Evolutionary conservation across 2,329 filamentous ascomycete genomes (phyloP).

Genomic region (Ophiognomonia clavigignenti-juglandacearum): DNA sequence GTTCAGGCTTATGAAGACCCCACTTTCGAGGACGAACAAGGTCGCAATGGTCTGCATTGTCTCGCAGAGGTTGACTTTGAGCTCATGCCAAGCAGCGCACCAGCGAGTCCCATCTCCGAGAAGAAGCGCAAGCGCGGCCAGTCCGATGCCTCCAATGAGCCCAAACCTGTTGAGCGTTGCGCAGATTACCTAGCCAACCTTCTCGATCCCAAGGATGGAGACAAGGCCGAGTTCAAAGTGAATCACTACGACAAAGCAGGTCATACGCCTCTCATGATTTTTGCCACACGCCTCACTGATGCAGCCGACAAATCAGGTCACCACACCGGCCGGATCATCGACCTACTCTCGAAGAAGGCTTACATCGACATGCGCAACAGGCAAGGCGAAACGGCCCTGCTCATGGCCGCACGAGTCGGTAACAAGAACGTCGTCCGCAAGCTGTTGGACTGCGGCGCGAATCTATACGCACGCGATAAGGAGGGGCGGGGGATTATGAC

Average conservation of each 20-base stretch:
- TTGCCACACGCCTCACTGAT: conserved; percentile 44
- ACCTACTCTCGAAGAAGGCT: conserved; percentile 39
- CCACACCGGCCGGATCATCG: conserved; percentile 40
- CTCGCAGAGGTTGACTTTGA: conserved; percentile 50
- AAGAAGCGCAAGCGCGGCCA: conserved; percentile 35
- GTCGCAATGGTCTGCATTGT: conserved; percentile 54
- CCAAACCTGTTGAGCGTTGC: conserved; percentile 18
- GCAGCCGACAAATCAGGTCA: conserved; percentile 43
- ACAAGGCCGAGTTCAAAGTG: conserved; percentile 27
- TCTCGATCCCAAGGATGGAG: conserved; percentile 12
- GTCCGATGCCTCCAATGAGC: conserved; percentile 21
- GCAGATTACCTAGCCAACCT: conserved; percentile 24
- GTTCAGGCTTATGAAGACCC: conserved; percentile 28
- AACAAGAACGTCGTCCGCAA: conserved; percentile 46
- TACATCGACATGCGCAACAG: conserved; percentile 47
- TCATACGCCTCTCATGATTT: conserved; percentile 52
- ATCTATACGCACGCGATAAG: conserved; percentile 41
- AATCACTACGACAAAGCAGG: conserved; percentile 50
- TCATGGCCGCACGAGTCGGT: conserved; percentile 48
- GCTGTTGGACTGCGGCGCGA: conserved; percentile 42
- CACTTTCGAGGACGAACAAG: conserved; percentile 35
- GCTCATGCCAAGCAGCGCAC: conserved; percentile 3
- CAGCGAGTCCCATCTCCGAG: conserved; percentile 15
- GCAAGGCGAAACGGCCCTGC: conserved; percentile 49
- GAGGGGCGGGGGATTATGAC: conserved; percentile 40